phyloP scores from a whole-genome alignment of 2,329 filamentous ascomycete species.

The Neofusicoccum ribis region DNA sequence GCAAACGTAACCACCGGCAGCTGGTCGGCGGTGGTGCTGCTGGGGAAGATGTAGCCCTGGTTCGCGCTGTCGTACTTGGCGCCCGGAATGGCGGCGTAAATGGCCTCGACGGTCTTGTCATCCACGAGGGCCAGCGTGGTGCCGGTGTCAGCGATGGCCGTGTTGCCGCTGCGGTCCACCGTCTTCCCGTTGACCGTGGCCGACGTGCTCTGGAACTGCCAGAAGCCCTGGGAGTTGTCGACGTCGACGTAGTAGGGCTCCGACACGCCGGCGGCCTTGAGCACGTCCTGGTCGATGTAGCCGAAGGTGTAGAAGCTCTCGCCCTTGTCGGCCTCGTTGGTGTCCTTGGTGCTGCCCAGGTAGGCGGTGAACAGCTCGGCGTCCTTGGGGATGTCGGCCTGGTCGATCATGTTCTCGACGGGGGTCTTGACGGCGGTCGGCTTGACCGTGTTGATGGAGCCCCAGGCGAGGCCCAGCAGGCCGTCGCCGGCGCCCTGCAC shows the following conservation, averaged over 20 bases:
- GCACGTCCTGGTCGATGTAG: slow-evolving; percentile 65
- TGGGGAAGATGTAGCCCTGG: slow-evolving; percentile 67
- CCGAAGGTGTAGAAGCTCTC: slow-evolving; percentile 72
- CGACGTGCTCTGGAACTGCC: slow-evolving; percentile 62
- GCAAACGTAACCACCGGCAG: slow-evolving; percentile 64
- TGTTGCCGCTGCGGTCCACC: slow-evolving; percentile 56
- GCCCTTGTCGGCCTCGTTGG: slow-evolving; percentile 44
- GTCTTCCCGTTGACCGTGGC: slow-evolving; percentile 59
- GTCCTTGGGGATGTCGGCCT: slow-evolving; percentile 54
- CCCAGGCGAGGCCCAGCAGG: slow-evolving; percentile 66
- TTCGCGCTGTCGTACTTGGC: slow-evolving; percentile 51
- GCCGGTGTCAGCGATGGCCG: slow-evolving; percentile 70
- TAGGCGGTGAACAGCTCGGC: slow-evolving; percentile 65
- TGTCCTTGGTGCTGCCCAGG: slow-evolving; percentile 58
- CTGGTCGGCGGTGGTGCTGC: slow-evolving; percentile 49
- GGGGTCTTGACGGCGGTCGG: slow-evolving; percentile 60
- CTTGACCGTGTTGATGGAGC: slow-evolving; percentile 63
- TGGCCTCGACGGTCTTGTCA: slow-evolving; percentile 59
- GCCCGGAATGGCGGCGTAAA: slow-evolving; percentile 66
- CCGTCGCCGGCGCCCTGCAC: slow-evolving; percentile 59
- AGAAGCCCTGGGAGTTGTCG: slow-evolving; percentile 67
- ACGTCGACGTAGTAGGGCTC: slow-evolving; percentile 62
- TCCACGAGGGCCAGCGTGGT: slow-evolving; percentile 67
- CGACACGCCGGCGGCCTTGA: slow-evolving; percentile 54
- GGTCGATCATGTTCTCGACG: slow-evolving; percentile 67